phyloP scores from a whole-genome alignment of 371 early-diverging fungal species.

The Rhizopus stolonifer region DNA sequence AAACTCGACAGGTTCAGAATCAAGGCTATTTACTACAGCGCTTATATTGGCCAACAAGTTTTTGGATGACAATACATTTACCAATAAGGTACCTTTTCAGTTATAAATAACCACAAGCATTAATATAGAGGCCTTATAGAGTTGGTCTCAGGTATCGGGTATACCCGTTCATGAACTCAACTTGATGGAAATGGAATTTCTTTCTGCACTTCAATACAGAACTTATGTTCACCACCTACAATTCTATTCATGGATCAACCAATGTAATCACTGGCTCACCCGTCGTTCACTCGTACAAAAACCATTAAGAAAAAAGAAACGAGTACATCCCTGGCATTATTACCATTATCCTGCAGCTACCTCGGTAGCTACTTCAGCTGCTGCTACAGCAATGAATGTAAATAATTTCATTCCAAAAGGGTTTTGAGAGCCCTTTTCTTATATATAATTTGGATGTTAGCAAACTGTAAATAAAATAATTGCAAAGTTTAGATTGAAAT shows the following conservation, averaged over 20 bases:
- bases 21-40: constrained; percentile 61
- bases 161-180: constrained; percentile 61
- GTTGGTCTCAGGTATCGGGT: constrained; percentile 69
- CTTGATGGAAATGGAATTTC: constrained; percentile 72
- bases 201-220: constrained; percentile 54
- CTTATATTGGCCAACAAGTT: constrained; percentile 63
- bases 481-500: neutral
- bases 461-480: no score
- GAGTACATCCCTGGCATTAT: constrained; percentile 4
- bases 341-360: constrained; percentile 12
- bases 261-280: constrained; percentile 33
- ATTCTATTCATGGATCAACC: constrained; percentile 31
- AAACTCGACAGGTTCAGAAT: constrained; percentile 54
- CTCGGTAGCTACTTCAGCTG: constrained; percentile 19
- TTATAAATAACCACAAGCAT: no score
- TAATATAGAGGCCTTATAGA: no score
- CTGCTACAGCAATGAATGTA: constrained; percentile 26
- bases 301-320: neutral
- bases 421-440: constrained; percentile 4
- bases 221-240: constrained; percentile 28
- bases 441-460: no score
- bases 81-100: constrained; percentile 59
- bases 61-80: constrained; percentile 68
- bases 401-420: constrained; percentile 26
- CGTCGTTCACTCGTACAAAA: neutral